Evolutionary conservation across 305 asterid genomes (phyloP).

Genomic region (Fraxinus floribunda): DNA sequence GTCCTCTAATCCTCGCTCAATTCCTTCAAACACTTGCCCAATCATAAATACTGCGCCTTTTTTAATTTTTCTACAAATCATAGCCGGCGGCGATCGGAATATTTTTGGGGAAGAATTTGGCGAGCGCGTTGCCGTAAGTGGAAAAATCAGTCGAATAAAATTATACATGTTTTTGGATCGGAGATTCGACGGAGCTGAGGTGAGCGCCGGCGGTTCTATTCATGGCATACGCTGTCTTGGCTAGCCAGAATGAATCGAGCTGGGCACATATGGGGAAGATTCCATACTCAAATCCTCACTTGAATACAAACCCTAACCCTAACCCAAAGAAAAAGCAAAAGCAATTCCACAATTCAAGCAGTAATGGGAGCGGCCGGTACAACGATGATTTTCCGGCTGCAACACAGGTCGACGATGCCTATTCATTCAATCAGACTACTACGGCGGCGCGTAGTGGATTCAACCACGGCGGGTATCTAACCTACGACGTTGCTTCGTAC

Average conservation of each 20-base stretch:
- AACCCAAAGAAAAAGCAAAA: constrained; percentile 74
- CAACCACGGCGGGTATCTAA: constrained; percentile 51
- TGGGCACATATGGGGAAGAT: constrained; percentile 89
- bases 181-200: constrained; percentile 44
- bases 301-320: constrained; percentile 61
- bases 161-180: constrained; percentile 52
- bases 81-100: constrained; percentile 27
- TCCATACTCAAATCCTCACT: constrained; percentile 57
- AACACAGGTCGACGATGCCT: constrained; percentile 81
- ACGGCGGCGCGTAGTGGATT: constrained; percentile 40
- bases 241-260: constrained; percentile 82
- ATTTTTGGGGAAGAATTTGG: constrained; percentile 5
- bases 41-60: neutral
- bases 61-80: neutral
- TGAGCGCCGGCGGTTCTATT: constrained; percentile 44
- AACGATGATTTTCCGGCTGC: constrained; percentile 52
- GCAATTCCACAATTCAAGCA: constrained; percentile 51
- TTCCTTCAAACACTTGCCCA: constrained; percentile 49
- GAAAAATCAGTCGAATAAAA: neutral
- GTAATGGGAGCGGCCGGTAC: constrained; percentile 44
- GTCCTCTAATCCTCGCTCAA: constrained; percentile 69
- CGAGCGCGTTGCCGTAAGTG: constrained; percentile 16
- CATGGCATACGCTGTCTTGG: constrained; percentile 93
- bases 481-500: constrained; percentile 49
- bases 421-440: constrained; percentile 74